Conservation (phyloP, 164 flowering plant genomes). For the Aristolochia contorta region DNA sequence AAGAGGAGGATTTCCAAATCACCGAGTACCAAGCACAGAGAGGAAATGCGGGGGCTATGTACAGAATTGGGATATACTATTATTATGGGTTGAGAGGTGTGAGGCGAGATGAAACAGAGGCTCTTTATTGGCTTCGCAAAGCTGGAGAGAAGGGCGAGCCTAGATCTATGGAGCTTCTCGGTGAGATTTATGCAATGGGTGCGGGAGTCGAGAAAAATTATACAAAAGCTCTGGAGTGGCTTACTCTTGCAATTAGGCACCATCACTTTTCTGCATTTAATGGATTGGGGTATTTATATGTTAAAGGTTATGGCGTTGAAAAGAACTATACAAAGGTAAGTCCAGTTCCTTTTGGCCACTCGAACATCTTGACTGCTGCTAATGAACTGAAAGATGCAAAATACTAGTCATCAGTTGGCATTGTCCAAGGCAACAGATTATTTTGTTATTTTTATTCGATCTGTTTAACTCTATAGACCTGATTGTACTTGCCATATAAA, state of each 20-base stretch:
- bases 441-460: no score
- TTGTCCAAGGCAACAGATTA: no score
- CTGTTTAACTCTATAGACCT: no score
- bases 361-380: background rate
- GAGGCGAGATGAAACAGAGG: constrained; percentile 76
- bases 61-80: constrained; percentile 72
- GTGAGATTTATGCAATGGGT: constrained; percentile 95
- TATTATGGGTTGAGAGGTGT: constrained; percentile 93
- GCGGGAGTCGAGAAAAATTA: constrained; percentile 91
- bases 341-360: background rate
- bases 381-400: no score
- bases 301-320: constrained; percentile 94
- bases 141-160: constrained; percentile 93
- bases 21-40: constrained; percentile 88
- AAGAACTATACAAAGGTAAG: constrained; percentile 89
- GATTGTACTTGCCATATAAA: no score
- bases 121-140: constrained; percentile 74
- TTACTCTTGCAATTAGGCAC: constrained; percentile 67
- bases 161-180: constrained; percentile 91
- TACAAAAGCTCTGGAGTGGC: constrained; percentile 83
- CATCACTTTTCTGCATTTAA: constrained; percentile 80
- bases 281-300: constrained; percentile 94
- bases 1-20: constrained; percentile 94
- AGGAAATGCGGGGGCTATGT: constrained; percentile 91
- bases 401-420: no score